Evolutionary conservation across 495 filamentous ascomycete genomes (phyloP), one percentile per base, ranked within the genome.

Genomic region (Lineolata rhizophorae): DNA sequence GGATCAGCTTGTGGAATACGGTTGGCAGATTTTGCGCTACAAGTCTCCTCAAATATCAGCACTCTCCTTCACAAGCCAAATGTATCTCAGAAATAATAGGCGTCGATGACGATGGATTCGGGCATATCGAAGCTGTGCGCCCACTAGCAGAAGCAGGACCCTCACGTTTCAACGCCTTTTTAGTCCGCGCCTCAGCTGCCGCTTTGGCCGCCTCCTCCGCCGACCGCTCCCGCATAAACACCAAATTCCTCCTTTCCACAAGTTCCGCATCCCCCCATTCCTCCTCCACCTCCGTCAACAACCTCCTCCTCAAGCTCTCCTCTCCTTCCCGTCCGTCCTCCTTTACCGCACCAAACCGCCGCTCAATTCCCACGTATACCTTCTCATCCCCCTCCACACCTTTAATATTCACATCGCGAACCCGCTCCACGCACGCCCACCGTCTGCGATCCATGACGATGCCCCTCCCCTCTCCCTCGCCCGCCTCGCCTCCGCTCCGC

Each of bases 401-500:
- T 40, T 65, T 68, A 20, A 65, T 39, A 5, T 54, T 46, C 29
- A 81, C 64, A 35, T 70, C 60, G 16, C 54, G 60, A 29, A 87
- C 72, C 1, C 45, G 50, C 56, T 90, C 80, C 11, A 62, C 42
- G 31, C 78, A 81, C 14, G 68, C 55, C 2, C 51, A 64, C 20
- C 51, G 40, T 17, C 60, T 64, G 14, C 17, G 4, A 40, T 72
- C 55, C 5, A 78, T 45, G 5, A 39, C 20, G 16, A 52, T 43
- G n/a, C 31, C 33, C 22, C 32, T 30, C 29, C 24, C 27, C 11
- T 27, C 43, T 8, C 46, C 43, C 40, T 43, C 35, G n/a, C n/a
- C n/a, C n/a, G n/a, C n/a, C n/a, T n/a, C n/a, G n/a, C n/a, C n/a
- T n/a, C n/a, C n/a, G n/a, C n/a, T n/a, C n/a, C n/a, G n/a, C 37